Percentiles rank a stretch among this genome's conserved stretches.
phyloP scores from a whole-genome alignment of 1,284 basidiomycete species.

The Jaminaea rosea region DNA sequence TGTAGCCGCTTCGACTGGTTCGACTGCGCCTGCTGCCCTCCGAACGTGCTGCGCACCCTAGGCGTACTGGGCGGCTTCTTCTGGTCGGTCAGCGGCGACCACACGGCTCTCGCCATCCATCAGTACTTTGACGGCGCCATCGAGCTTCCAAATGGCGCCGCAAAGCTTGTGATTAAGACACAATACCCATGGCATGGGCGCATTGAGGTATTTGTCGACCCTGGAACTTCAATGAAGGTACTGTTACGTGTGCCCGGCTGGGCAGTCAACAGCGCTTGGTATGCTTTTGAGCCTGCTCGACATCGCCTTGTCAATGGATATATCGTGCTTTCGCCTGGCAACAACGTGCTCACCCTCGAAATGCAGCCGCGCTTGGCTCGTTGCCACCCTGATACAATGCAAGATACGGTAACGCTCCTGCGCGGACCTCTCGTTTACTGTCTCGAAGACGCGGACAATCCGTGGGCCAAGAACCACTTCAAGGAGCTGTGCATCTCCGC shows the following conservation, averaged over 20 bases:
- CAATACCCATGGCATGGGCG: conserved; percentile 9
- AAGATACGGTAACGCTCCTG: conserved; percentile 5
- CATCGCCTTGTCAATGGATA: too few species aligned
- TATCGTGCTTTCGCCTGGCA: too few species aligned
- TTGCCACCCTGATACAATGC: conserved; percentile 10
- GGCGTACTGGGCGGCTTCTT: conserved; percentile 15
- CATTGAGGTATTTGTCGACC: too few species aligned
- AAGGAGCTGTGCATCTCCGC: conserved; percentile 11
- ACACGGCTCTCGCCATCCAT: conserved; percentile 9
- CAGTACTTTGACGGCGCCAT: conserved; percentile 13
- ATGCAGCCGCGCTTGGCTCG: conserved; percentile 7
- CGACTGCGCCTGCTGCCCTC: conserved; percentile 17
- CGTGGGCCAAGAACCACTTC: conserved; percentile 12
- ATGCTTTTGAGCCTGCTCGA: too few species aligned
- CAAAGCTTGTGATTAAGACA: conserved; percentile 8
- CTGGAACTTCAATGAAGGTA: too few species aligned
- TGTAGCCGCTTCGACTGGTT: conserved; percentile 15
- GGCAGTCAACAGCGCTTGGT: too few species aligned
- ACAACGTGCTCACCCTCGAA: too few species aligned
- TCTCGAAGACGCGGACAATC: conserved; percentile 15
- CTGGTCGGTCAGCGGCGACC: background rate
- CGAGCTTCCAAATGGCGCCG: conserved; percentile 8
- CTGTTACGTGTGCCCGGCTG: conserved; percentile 10
- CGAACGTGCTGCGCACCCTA: conserved; percentile 14
- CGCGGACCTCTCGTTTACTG: conserved; percentile 14